Evolutionary conservation across 78 protist species (phyloP).

Genomic region (Carpediemonas membranifera): DNA sequence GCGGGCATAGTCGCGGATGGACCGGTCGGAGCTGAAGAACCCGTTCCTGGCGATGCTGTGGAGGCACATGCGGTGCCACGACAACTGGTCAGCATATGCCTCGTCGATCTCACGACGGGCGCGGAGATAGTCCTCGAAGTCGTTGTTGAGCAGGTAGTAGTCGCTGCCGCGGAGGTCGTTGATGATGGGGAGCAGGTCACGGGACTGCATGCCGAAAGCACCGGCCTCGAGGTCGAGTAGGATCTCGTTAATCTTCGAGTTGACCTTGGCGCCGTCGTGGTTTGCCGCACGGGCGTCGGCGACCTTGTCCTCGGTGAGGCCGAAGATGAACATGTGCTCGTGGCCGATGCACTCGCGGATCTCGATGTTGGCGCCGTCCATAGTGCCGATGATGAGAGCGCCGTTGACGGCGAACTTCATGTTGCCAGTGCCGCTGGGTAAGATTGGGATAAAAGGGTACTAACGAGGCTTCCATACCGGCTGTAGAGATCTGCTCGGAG

Average conservation of each 20-base stretch:
- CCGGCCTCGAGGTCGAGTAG: background rate
- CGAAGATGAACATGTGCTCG: conserved; percentile 31
- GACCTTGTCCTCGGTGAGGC: conserved; percentile 7
- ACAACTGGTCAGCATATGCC: background rate
- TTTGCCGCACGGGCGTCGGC: background rate
- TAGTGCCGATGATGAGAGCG: conserved; percentile 4
- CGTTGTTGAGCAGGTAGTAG: background rate
- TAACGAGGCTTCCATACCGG: conserved; percentile 75
- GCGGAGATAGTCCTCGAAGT: background rate
- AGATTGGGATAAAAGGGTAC: background rate
- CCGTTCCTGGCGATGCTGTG: background rate
- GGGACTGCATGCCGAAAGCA: background rate
- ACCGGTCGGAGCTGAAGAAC: conserved; percentile 71
- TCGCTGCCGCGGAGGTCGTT: background rate
- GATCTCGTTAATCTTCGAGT: background rate
- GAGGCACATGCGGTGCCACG: background rate
- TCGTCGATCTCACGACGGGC: background rate
- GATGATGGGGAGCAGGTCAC: background rate
- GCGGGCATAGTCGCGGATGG: conserved; percentile 75
- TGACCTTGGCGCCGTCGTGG: background rate
- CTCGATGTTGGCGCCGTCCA: conserved; percentile 22
- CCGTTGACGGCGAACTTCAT: conserved; percentile 18
- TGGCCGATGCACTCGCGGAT: conserved; percentile 8
- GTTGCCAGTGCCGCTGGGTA: conserved; percentile 4
- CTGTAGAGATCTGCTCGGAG: conserved; percentile 77